Conservation (phyloP, 768 basidiomycete species). For the Psilocybe sp. region DNA sequence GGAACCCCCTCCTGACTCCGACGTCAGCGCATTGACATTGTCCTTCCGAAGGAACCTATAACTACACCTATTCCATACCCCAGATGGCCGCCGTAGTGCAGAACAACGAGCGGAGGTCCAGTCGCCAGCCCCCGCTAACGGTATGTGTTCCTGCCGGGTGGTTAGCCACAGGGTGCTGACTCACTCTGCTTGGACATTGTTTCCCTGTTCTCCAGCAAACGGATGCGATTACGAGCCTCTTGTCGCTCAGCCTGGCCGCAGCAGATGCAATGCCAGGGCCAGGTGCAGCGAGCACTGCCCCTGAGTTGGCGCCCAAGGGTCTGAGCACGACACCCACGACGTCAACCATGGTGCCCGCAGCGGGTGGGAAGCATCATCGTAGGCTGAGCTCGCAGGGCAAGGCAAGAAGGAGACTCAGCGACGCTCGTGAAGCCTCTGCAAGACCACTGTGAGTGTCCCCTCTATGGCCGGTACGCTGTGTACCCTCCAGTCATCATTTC, state of each 20-base stretch:
- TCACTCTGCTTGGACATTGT: neutral
- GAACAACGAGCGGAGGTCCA: no score
- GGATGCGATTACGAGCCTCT: slow-evolving; percentile 53
- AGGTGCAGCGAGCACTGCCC: slow-evolving; percentile 4
- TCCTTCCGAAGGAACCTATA: no score
- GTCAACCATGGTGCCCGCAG: slow-evolving; percentile 23
- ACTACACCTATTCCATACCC: no score
- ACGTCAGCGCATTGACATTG: no score
- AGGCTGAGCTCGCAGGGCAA: slow-evolving; percentile 71
- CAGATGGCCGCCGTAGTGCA: no score
- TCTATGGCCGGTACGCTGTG: neutral
- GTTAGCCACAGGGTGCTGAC: neutral
- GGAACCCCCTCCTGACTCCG: no score
- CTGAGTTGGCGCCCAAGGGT: slow-evolving; percentile 6
- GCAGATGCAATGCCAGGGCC: slow-evolving; percentile 45
- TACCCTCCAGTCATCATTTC: neutral
- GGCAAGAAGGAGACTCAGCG: slow-evolving; percentile 68
- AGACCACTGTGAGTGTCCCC: slow-evolving; percentile 63
- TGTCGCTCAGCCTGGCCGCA: slow-evolving; percentile 68
- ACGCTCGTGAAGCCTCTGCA: slow-evolving; percentile 74
- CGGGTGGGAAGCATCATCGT: slow-evolving; percentile 52
- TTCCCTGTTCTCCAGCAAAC: slow-evolving; percentile 29
- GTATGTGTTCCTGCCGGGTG: slow-evolving; percentile 7
- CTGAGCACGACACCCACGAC: slow-evolving; percentile 21
- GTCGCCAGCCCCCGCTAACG: slow-evolving; percentile 13